Base-by-base conservation (phyloP, 2,329 filamentous ascomycete genomes). In the Botryotinia narcissicola region DNA sequence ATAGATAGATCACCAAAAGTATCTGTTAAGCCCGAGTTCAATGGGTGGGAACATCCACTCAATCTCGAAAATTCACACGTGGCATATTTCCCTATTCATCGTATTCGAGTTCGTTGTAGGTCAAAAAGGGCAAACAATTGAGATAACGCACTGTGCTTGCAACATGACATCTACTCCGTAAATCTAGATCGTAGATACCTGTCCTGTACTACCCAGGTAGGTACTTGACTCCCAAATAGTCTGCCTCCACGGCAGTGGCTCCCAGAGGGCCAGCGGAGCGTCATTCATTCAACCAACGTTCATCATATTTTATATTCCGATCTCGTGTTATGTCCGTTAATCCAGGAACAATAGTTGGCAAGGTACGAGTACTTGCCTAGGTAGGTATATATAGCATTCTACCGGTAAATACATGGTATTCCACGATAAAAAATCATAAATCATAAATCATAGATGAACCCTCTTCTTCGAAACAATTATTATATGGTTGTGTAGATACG, bases 181-280 rank as follows among this genome's bases (percentile, higher is more conserved):
- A n/a, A n/a, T n/a, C 48, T 37, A 25, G 29, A 59, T 60, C 6
- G 20, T 37, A 25, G 57, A 20, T 37, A 60, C 10, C 57, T 37
- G 10, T 9, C 20, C 8, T 25, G 20, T 25, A 8, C 37, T 25
- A 8, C 37, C 37, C 14, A 40, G 4, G 6, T 16, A 61, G 35
- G 25, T 18, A n/a, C 14, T 61, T 37, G 2, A n/a, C 25, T 42
- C 2, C 60, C 25, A 40, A 29, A 42, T 42, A 29, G 60, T 62
- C 60, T 62, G 60, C 60, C 60, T 42, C 60, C 60, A 62, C 37
- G 60, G 60, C 37, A 29, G 60, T 62, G 60, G 60, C 60, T 29
- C 60, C 60, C 60, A n/a, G 60, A 60, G 59, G 59, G 59, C 35
- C 35, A 61, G 59, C 59, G 32, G 59, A 42, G 37, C 60, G 59